Percentiles rank a stretch among this genome's conserved stretches.
Evolutionary conservation across 2,329 filamentous ascomycete genomes (phyloP).

Genomic region (Cordyceps farinosa): DNA sequence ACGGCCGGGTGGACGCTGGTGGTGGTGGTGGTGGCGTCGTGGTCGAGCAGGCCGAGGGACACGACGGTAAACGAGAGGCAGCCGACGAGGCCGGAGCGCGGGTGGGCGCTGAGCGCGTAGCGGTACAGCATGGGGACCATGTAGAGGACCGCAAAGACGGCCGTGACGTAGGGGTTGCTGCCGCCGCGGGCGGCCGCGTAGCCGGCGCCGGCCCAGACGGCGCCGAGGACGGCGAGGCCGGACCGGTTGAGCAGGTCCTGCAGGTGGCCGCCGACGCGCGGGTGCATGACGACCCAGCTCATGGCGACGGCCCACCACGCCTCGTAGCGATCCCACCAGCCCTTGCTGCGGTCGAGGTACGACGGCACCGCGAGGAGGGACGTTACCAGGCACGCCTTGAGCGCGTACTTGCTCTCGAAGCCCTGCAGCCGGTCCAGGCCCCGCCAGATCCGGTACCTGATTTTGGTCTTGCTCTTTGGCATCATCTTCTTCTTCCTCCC

Average conservation of each 20-base stretch:
- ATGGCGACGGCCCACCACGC: constrained; percentile 57
- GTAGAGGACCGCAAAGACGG: constrained; percentile 51
- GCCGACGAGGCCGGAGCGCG: constrained; percentile 55
- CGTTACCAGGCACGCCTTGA: constrained; percentile 52
- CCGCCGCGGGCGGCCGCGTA: constrained; percentile 41
- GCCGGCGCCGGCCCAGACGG: constrained; percentile 52
- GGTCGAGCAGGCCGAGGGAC: constrained; percentile 41
- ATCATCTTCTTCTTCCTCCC: constrained; percentile 27
- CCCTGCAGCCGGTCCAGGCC: constrained; percentile 52
- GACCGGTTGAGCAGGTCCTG: constrained; percentile 54
- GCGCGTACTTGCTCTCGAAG: constrained; percentile 54
- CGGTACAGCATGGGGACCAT: constrained; percentile 60
- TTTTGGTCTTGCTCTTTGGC: constrained; percentile 31
- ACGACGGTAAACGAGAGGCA: constrained; percentile 55
- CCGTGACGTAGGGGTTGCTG: constrained; percentile 54
- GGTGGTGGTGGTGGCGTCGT: constrained; percentile 19
- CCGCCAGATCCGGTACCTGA: constrained; percentile 48
- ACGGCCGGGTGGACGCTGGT: constrained; percentile 32
- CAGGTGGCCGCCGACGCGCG: constrained; percentile 53
- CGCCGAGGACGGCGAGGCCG: constrained; percentile 47
- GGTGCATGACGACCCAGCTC: constrained; percentile 52
- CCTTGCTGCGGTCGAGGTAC: constrained; percentile 42
- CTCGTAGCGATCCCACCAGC: constrained; percentile 54
- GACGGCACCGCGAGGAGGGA: constrained; percentile 51
- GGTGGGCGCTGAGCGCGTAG: constrained; percentile 52